These are phyloP conservation scores for Dactylellina cionopaga DNA, from an alignment of 2,329 filamentous ascomycete genomes.

Conservation along the genomic window DNA sequence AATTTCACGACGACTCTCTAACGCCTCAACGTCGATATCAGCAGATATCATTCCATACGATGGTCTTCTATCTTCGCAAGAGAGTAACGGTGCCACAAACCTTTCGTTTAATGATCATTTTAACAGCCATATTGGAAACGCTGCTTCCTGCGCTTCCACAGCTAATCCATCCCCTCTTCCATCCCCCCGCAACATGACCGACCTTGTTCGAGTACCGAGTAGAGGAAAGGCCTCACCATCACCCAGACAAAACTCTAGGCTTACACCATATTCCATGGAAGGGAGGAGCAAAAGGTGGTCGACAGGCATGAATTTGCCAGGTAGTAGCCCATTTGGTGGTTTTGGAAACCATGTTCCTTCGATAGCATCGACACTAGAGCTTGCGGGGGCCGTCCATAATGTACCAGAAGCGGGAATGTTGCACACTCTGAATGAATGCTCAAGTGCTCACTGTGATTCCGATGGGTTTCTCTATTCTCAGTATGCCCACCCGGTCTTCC, in stretches of 20 bases:
- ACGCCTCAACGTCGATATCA: conserved; percentile 54
- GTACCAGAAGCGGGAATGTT: conserved; percentile 68
- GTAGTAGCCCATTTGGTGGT: conserved; percentile 66
- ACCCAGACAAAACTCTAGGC: conserved; percentile 67
- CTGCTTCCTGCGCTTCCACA: conserved; percentile 30
- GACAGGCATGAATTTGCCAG: conserved; percentile 71
- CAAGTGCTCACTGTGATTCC: conserved; percentile 27
- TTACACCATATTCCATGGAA: conserved; percentile 77
- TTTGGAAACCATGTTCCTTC: conserved; percentile 70
- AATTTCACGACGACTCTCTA: conserved; percentile 54
- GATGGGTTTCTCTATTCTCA: conserved; percentile 34
- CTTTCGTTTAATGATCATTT: conserved; percentile 33
- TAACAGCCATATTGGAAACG: conserved; percentile 18
- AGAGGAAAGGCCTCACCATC: conserved; percentile 77
- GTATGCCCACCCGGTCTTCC: conserved; percentile 22
- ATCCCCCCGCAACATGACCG: conserved; percentile 73
- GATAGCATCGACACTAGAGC: conserved; percentile 71
- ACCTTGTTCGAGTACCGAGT: conserved; percentile 61
- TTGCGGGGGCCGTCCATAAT: conserved; percentile 67
- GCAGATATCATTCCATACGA: conserved; percentile 53
- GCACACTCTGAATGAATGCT: conserved; percentile 63
- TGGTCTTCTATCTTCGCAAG: conserved; percentile 47
- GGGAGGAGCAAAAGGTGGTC: conserved; percentile 79
- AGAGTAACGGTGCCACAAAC: conserved; percentile 8
- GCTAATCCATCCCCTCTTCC: conserved; percentile 74